phyloP scores from a whole-genome alignment of 192 early-diverging fungal species.

The Backusella sp. region DNA sequence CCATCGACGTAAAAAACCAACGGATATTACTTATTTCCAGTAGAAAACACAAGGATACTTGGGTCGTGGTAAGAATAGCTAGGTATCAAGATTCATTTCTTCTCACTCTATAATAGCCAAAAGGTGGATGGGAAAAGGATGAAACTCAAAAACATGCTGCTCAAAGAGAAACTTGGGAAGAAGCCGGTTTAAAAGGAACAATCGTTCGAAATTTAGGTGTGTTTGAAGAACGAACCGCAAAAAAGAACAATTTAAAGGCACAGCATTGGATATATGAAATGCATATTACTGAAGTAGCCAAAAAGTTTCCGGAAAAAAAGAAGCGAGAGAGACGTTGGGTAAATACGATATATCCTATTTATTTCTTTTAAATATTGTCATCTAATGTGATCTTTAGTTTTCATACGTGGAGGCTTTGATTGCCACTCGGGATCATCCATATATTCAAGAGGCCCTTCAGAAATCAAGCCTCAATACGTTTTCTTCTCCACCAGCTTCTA shows the following conservation, averaged over 20 bases:
- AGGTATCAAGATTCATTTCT: background rate
- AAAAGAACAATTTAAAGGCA: conserved; percentile 31
- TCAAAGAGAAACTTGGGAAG: conserved; percentile 58
- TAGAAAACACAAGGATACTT: conserved; percentile 40
- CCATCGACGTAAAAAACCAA: conserved; percentile 37
- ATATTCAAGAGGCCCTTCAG: conserved; percentile 22
- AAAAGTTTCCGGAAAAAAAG: conserved; percentile 54
- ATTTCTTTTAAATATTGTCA: background rate
- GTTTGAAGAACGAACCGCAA: conserved; percentile 42
- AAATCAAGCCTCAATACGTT: conserved; percentile 2
- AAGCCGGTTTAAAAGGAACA: conserved; percentile 52
- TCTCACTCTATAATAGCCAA: conserved; percentile 34
- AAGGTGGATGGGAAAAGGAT: conserved; percentile 63
- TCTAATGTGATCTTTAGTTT: conserved; percentile 11
- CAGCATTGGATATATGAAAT: conserved; percentile 51
- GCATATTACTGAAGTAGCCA: conserved; percentile 47
- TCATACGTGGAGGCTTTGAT: conserved; percentile 21
- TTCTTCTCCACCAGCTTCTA: background rate
- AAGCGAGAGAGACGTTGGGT: conserved; percentile 34
- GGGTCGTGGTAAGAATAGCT: conserved; percentile 39
- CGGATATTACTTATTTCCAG: conserved; percentile 49
- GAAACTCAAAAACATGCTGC: conserved; percentile 55
- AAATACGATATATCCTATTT: background rate
- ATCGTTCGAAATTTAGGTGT: conserved; percentile 43
- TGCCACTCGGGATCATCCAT: conserved; percentile 16